Conservation (phyloP, 1,284 basidiomycete genomes). For the Bjerkandera adusta region DNA sequence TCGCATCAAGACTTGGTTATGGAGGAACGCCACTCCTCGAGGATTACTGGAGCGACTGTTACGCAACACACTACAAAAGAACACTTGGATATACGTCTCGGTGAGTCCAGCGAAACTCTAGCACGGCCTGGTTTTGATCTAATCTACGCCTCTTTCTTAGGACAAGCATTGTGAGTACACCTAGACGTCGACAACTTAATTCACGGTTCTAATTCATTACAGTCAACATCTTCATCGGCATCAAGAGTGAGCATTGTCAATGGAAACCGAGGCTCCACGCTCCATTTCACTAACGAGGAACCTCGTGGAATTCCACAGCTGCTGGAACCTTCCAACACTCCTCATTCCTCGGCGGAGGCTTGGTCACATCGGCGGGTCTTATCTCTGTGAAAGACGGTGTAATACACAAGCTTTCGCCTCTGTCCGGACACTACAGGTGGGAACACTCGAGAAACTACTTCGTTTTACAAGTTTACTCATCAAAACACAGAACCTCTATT, state of each 20-base stretch:
- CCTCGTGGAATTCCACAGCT: slow-evolving; percentile 21
- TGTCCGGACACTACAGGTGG: slow-evolving; percentile 67
- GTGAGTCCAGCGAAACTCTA: too few species aligned
- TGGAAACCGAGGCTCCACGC: not conserved
- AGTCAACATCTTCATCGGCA: slow-evolving; percentile 73
- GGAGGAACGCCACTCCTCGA: slow-evolving; percentile 47
- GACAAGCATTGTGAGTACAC: slow-evolving; percentile 46
- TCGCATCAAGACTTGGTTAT: slow-evolving; percentile 38
- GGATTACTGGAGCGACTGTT: slow-evolving; percentile 57
- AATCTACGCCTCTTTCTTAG: slow-evolving; percentile 20
- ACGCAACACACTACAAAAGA: slow-evolving; percentile 56
- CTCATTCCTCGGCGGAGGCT: slow-evolving; percentile 57
- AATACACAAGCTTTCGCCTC: slow-evolving; percentile 62
- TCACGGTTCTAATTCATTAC: slow-evolving; percentile 3
- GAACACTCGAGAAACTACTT: slow-evolving; percentile 10
- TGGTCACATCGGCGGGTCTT: slow-evolving; percentile 66
- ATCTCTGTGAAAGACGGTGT: slow-evolving; percentile 66
- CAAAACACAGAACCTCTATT: slow-evolving; percentile 43
- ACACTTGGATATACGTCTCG: slow-evolving; percentile 72
- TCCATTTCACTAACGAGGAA: not conserved
- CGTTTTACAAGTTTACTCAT: not conserved
- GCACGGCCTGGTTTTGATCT: not conserved
- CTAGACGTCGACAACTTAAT: not conserved
- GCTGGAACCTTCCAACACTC: slow-evolving; percentile 73
- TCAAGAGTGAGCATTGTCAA: slow-evolving; percentile 45